Evolutionary conservation across 2,329 filamentous ascomycete species (phyloP).

Genomic region (Hypoxylon sp.): DNA sequence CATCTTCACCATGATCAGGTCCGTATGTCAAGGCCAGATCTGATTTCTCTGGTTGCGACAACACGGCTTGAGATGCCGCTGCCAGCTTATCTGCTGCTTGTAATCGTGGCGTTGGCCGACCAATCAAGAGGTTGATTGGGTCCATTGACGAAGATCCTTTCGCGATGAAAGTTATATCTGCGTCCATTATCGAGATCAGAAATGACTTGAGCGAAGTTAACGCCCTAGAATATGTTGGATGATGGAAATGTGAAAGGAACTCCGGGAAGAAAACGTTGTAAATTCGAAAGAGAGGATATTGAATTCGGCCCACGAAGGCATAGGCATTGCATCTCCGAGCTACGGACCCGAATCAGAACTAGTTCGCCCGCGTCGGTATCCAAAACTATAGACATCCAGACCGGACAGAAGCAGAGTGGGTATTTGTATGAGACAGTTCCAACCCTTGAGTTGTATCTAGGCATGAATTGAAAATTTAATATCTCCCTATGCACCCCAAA

Average conservation of each 20-base stretch:
- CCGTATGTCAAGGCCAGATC: slow-evolving; percentile 69
- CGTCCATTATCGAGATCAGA: not conserved
- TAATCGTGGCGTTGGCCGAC: slow-evolving; percentile 27
- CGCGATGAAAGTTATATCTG: not conserved
- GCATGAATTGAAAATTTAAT: too few species aligned
- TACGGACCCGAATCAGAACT: slow-evolving; percentile 14
- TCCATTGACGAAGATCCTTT: slow-evolving; percentile 4
- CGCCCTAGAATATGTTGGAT: not conserved
- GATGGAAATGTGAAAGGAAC: not conserved
- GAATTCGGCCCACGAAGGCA: slow-evolving; percentile 5
- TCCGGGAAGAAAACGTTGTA: not conserved
- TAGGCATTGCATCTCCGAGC: slow-evolving; percentile 15
- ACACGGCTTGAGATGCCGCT: slow-evolving; percentile 23
- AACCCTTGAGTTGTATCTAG: too few species aligned
- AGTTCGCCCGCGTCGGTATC: not conserved
- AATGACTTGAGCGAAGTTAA: not conserved
- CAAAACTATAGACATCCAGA: not conserved
- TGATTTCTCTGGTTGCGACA: slow-evolving; percentile 25
- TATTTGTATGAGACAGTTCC: too few species aligned
- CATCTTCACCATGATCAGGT: slow-evolving; percentile 69
- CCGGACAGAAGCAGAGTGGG: not conserved
- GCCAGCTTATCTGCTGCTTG: slow-evolving; percentile 30
- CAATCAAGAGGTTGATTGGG: slow-evolving; percentile 36
- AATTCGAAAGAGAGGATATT: not conserved
- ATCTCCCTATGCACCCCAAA: too few species aligned